These are phyloP conservation scores for Colletotrichum eremochloae DNA, from an alignment of 2,329 filamentous ascomycete species.

Conservation along the genomic window DNA sequence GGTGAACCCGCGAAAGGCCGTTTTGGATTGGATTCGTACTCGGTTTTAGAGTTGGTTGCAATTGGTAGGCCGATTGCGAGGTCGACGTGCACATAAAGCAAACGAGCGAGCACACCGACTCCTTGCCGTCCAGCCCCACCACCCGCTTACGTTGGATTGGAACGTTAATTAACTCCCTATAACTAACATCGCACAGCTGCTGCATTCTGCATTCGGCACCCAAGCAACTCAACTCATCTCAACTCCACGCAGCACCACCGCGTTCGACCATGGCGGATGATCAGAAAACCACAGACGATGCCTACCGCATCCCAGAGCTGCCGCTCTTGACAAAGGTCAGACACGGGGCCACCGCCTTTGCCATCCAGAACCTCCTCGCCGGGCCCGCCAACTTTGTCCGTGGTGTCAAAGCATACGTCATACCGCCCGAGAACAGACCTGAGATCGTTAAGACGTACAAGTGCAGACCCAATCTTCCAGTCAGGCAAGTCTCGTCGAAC, in stretches of 20 bases:
- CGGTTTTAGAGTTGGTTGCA: constrained; percentile 6
- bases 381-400: constrained; percentile 33
- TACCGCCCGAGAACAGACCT: constrained; percentile 30
- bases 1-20: background rate
- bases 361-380: constrained; percentile 35
- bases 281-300: constrained; percentile 29
- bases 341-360: constrained; percentile 34
- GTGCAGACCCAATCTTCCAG: constrained; percentile 39
- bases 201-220: constrained; percentile 1
- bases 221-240: constrained; percentile 14
- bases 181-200: background rate
- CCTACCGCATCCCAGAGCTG: constrained; percentile 15
- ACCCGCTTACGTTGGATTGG: too few relatives aligned
- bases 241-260: constrained; percentile 1
- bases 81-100: constrained; percentile 21
- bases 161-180: background rate
- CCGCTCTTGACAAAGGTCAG: constrained; percentile 28
- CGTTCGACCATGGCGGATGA: constrained; percentile 31
- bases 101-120: background rate
- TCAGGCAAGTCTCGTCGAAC: constrained; percentile 30
- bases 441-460: constrained; percentile 40
- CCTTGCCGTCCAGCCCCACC: too few relatives aligned
- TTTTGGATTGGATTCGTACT: constrained; percentile 40
- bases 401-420: constrained; percentile 26
- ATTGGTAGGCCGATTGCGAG: constrained; percentile 17